Evolutionary conservation across 768 basidiomycete genomes (phyloP), one percentile per base, ranked within the genome.

Genomic region (Myochromella boudieri): DNA sequence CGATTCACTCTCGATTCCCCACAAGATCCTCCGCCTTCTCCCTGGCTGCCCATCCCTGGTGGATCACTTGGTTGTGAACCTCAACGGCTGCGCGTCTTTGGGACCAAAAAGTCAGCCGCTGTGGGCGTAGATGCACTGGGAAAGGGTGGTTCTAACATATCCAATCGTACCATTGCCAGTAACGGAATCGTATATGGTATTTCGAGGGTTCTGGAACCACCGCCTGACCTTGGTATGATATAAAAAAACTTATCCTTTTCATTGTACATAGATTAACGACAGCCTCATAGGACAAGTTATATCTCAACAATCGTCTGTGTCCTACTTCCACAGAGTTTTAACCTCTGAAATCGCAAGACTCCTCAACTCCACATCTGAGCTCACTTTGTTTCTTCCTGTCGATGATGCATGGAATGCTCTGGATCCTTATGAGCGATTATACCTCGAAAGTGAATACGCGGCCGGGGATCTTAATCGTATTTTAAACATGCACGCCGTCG

Each of bases 321-420:
- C 87, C 7, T 92, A 89, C 65, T 84, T 97, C 55, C 68, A 77
- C 58, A 82, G 76, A 51, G 77, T 97, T 41, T 68, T 92, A 28
- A 85, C 82, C 3, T 64, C 80, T 0, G 77, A 81, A 39, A 76
- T 86, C 28, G 59, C 71, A 37, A 59, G 68, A 15, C 66, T 80
- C 27, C 73, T 97, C 32, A 84, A 85, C 45, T 72, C 71, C 34
- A 82, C 85, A 0, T 68, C 88, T 4, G 81, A 85, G 58, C 67
- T 95, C 36, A 97, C 97, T 0, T 55, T 98, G 22, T 99, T 99
- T 63, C 78, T 95, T 6, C 95, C 97, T 1, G 74, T 87, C 20
- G 79, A 97, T 62, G 67, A 78, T 27, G 97, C 95, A 10, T 98
- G 92, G 85, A 67, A 83, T n/a, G 67, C 66, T 8, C 70, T 99